Conservation (phyloP, 257 asterid genomes). For the Apocynum venetum region DNA sequence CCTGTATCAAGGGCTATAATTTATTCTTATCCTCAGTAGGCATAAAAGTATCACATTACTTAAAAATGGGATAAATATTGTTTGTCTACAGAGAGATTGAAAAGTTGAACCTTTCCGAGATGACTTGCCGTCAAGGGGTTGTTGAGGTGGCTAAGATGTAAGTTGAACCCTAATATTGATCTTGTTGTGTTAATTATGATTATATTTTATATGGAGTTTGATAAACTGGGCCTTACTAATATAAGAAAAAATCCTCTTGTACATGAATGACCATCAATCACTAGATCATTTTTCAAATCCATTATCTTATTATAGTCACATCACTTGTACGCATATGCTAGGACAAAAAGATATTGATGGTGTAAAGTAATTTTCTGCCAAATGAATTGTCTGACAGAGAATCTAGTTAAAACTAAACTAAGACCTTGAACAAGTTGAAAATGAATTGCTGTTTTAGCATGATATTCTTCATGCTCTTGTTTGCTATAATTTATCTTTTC, state of each 20-base stretch:
- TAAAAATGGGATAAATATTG: slow-evolving; percentile 10
- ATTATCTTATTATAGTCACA: not conserved
- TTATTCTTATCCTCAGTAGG: not conserved
- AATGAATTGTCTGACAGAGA: not conserved
- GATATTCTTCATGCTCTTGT: not conserved
- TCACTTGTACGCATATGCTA: not conserved
- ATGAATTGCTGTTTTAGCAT: not conserved
- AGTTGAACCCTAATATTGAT: slow-evolving; percentile 22
- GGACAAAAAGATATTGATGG: not conserved
- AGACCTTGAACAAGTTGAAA: not conserved
- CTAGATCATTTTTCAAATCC: not conserved
- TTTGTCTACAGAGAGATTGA: slow-evolving; percentile 70
- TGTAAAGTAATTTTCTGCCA: not conserved
- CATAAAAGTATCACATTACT: slow-evolving; percentile 8
- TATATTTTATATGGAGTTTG: not conserved
- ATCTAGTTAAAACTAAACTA: not conserved
- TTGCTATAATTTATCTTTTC: too few species aligned
- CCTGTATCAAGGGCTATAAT: not conserved
- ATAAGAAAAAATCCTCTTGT: not conserved
- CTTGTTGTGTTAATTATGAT: not conserved
- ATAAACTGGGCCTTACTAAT: not conserved
- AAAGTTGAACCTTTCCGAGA: slow-evolving; percentile 83
- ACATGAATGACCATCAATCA: not conserved
- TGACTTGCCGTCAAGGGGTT: slow-evolving; percentile 95
- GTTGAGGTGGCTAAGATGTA: slow-evolving; percentile 93